Base-by-base conservation (phyloP, 75 land plant species). In the Adiantum capillusveneris region DNA sequence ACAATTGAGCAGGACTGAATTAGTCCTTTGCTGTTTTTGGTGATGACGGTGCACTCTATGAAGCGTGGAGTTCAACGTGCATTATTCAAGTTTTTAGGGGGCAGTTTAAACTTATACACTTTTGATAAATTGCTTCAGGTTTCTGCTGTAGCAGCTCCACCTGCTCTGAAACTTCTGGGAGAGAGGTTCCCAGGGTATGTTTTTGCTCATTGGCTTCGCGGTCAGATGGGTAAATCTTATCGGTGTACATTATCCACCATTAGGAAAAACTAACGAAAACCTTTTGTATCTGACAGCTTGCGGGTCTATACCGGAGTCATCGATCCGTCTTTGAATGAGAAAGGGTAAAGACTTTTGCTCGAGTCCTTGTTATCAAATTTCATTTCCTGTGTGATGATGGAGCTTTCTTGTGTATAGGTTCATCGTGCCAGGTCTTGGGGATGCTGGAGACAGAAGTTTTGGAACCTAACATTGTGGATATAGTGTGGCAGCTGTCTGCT, bases 91-190 rank as follows among this genome's bases (percentile, higher is more conserved):
- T n/a, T n/a, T n/a, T n/a, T n/a, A n/a, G n/a, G n/a, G n/a, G n/a
- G n/a, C n/a, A n/a, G n/a, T n/a, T n/a, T n/a, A n/a, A n/a, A n/a
- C n/a, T n/a, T n/a, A n/a, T n/a, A n/a, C n/a, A n/a, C n/a, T n/a
- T n/a, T n/a, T n/a, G n/a, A n/a, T n/a, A n/a, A n/a, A n/a, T n/a
- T n/a, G n/a, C n/a, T n/a, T n/a, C 73, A 88, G 95, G 82, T 95
- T 62, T 79, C 88, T 57, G 99, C 99, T 60, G 86, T 95, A 22
- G 97, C 99, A 57, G 86, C 93, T 63, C 97, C 97, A 73, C 99
- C 97, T 25, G 97, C 99, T 19, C 74, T 95, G 27, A 81, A 82
- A 51, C 78, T 84, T 65, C 79, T 95, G 24, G 82, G 93, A 28
- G 88, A 87, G 64, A 95, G 81, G 30, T 95, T 90, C 70, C 99